A percentile compares a stretch with the other conserved stretches of the same genome.
Evolutionary conservation across 805 yeast species (phyloP).

Genomic region (Maudiozyma serrabonitensis): DNA sequence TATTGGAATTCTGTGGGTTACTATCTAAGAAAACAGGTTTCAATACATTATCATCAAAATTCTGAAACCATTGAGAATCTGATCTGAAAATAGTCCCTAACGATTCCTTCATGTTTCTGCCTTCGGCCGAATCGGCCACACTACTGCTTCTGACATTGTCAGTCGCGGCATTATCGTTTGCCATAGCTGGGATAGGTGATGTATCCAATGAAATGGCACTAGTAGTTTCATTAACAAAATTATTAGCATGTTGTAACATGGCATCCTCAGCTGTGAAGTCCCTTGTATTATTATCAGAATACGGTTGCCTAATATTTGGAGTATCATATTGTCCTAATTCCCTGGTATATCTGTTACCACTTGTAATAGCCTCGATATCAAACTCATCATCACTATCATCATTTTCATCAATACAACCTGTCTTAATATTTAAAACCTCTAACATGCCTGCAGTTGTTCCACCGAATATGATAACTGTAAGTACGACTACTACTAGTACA

Average conservation of each 20-base stretch:
- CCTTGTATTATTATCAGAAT: constrained; percentile 22
- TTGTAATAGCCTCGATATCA: constrained; percentile 68
- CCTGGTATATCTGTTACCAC: constrained; percentile 7
- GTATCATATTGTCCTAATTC: neutral
- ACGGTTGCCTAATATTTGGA: constrained; percentile 9
- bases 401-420: constrained; percentile 76
- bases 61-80: constrained; percentile 78
- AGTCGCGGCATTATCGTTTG: neutral
- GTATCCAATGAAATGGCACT: neutral
- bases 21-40: constrained; percentile 83
- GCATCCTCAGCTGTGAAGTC: constrained; percentile 14
- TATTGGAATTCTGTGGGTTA: constrained; percentile 1
- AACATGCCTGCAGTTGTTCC: constrained; percentile 98
- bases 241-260: constrained; percentile 1
- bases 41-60: constrained; percentile 85
- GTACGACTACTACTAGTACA: constrained; percentile 89
- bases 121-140: constrained; percentile 1
- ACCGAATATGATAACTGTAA: constrained; percentile 92
- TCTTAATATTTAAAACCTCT: constrained; percentile 83
- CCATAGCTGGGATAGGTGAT: neutral
- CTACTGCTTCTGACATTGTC: neutral
- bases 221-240: constrained; percentile 1
- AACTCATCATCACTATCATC: constrained; percentile 87
- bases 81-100: constrained; percentile 21
- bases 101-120: constrained; percentile 5